Base-by-base conservation (phyloP, 2,329 filamentous ascomycete genomes). In the Furcasterigmium sp. region DNA sequence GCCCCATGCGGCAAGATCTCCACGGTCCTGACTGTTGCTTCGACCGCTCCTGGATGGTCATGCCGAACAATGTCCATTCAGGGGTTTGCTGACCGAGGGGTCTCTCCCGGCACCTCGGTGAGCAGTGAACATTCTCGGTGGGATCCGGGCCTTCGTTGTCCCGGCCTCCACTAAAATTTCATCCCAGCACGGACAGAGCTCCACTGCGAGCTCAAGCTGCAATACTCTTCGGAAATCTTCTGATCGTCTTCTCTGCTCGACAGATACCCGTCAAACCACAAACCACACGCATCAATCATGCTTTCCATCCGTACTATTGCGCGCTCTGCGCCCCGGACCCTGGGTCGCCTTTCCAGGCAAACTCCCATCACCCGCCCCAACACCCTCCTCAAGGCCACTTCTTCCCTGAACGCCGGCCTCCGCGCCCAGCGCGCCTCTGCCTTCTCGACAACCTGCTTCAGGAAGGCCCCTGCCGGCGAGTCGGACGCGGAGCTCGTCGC, bases 401-500 rank as follows among this genome's bases (percentile, higher is more conserved):
- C 58, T 21, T 51, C 56, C 38, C 45, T 57, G 51, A 50, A 64
- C 53, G 57, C 64, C 23, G 56, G 63, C 47, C 51, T 65, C 40
- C 53, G 58, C 53, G 59, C 61, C 32, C 63, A 65, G 46, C 56
- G 65, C 46, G 63, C 70, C 59, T 68, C 73, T 11, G 62, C 68
- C 41, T 79, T 78, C 57, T 78, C 75, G 21, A 64, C 65, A 19
- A 60, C 62, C 14, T 50, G 48, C 25, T 54, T 71, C 48, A 69
- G 73, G 51, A 62, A 63, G 44, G 63, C 68, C 5, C 53, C 67
- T 15, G 55, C 60, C 34, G 61, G 59, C 39, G 75, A 79, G 61
- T 79, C 78, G 49, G 87, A 94, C 59, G 75, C 84, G 52, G 89
- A 96, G 69, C 82, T 98, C 42, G 78, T 83, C 32, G 80, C 82